phyloP scores from a whole-genome alignment of 2,329 filamentous ascomycete genomes.

The Exophiala oligosperma region DNA sequence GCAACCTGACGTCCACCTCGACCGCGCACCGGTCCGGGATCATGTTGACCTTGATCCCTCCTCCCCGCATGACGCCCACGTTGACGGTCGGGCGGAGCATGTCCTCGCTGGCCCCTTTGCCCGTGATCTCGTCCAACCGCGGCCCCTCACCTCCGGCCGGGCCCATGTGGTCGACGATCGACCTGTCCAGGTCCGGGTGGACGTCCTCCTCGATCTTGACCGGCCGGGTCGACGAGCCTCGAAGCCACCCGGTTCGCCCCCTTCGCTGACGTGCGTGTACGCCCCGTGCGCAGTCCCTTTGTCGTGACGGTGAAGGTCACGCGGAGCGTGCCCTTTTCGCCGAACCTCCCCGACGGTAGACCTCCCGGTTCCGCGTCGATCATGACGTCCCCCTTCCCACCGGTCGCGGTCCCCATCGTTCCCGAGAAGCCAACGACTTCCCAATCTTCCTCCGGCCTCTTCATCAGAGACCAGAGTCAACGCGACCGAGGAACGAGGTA shows the following conservation, averaged over 20 bases:
- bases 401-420: constrained; percentile 18
- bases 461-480: constrained; percentile 42
- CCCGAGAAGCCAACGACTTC: constrained; percentile 39
- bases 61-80: constrained; percentile 43
- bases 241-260: constrained; percentile 40
- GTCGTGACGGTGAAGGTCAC: constrained; percentile 37
- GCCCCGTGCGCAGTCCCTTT: constrained; percentile 40
- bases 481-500: constrained; percentile 25
- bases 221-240: constrained; percentile 33
- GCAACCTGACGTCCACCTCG: constrained; percentile 43
- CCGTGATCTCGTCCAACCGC: constrained; percentile 40
- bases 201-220: constrained; percentile 33
- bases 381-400: constrained; percentile 42
- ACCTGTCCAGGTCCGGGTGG: constrained; percentile 30
- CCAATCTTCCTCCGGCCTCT: constrained; percentile 42
- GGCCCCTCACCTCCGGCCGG: constrained; percentile 31
- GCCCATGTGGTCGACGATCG: constrained; percentile 34
- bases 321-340: constrained; percentile 45
- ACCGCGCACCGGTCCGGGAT: constrained; percentile 41
- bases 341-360: constrained; percentile 42
- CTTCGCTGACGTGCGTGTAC: constrained; percentile 40
- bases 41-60: constrained; percentile 46
- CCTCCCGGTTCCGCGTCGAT: constrained; percentile 43
- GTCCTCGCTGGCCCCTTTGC: constrained; percentile 35
- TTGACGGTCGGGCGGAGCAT: constrained; percentile 41